Percentiles rank a stretch among this genome's conserved stretches.
Evolutionary conservation across 2,329 filamentous ascomycete genomes (phyloP).

Genomic region (Chrysoporthe austroafricana): DNA sequence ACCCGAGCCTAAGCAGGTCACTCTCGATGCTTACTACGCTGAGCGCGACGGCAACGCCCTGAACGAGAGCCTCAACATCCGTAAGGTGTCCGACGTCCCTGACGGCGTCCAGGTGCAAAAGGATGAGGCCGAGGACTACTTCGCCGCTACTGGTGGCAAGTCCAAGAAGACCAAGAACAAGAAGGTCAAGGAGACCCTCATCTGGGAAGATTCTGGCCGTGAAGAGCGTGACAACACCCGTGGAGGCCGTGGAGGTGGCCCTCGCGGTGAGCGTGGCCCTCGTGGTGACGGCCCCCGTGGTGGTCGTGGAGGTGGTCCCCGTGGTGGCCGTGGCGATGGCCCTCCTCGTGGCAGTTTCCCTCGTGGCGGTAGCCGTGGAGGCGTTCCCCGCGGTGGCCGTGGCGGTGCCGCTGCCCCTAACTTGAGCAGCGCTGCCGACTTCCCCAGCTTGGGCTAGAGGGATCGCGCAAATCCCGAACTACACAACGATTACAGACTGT

Average conservation of each 20-base stretch:
- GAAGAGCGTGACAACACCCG: constrained; percentile 59
- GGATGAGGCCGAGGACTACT: constrained; percentile 74
- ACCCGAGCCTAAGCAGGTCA: constrained; percentile 85
- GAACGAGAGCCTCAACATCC: constrained; percentile 67
- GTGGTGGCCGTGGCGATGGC: constrained; percentile 47
- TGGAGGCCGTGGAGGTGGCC: constrained; percentile 57
- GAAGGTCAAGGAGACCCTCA: constrained; percentile 75
- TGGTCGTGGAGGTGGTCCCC: constrained; percentile 54
- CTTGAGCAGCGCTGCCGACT: constrained; percentile 60
- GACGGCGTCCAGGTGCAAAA: constrained; percentile 63
- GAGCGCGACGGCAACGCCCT: constrained; percentile 76
- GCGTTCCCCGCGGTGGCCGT: constrained; percentile 47
- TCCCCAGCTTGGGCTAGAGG: constrained; percentile 59
- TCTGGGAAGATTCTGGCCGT: constrained; percentile 17
- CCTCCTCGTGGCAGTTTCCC: constrained; percentile 47
- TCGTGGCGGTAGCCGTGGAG: constrained; percentile 47
- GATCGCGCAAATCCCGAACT: background rate
- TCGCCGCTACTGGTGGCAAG: constrained; percentile 76
- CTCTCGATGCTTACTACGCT: constrained; percentile 85
- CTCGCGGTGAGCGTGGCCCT: constrained; percentile 49
- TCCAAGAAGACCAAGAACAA: constrained; percentile 80
- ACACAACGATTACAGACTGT: constrained; percentile 21
- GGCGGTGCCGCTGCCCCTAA: constrained; percentile 51
- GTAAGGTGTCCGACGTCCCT: constrained; percentile 89
- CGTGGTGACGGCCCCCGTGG: constrained; percentile 50